Percentiles rank a stretch among this genome's conserved stretches.
phyloP scores from a whole-genome alignment of 2,329 filamentous ascomycete genomes.

The Diaporthe sp. region DNA sequence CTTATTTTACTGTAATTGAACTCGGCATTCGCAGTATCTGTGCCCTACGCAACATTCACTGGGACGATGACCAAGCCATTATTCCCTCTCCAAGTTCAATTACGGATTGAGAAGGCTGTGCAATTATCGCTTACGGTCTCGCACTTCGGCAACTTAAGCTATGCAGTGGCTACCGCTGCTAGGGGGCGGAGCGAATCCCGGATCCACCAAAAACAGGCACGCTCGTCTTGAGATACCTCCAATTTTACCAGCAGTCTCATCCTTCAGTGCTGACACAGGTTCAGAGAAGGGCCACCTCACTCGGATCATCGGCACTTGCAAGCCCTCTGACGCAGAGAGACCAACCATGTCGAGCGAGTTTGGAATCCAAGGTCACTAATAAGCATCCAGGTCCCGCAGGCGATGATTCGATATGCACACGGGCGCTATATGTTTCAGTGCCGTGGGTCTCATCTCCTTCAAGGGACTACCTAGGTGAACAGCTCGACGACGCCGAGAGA shows the following conservation, averaged over 20 bases:
- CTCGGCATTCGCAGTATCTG: neutral
- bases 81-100: neutral
- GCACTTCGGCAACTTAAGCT: neutral
- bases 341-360: neutral
- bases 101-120: neutral
- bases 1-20: neutral
- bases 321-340: neutral
- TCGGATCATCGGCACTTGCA: neutral
- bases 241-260: neutral
- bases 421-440: slow-evolving; percentile 4
- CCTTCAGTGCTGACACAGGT: neutral
- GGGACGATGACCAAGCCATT: neutral
- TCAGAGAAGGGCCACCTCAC: neutral
- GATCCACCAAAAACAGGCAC: slow-evolving; percentile 4
- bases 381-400: neutral
- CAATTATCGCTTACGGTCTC: neutral
- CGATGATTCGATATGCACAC: neutral
- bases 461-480: neutral
- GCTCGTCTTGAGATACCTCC: neutral
- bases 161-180: neutral
- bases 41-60: too few species aligned
- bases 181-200: neutral
- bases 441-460: neutral
- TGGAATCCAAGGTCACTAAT: neutral
- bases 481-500: neutral